Percentiles rank a stretch among this genome's conserved stretches.
phyloP scores from a whole-genome alignment of 345 rosid species.

The Aquilaria sinensis region DNA sequence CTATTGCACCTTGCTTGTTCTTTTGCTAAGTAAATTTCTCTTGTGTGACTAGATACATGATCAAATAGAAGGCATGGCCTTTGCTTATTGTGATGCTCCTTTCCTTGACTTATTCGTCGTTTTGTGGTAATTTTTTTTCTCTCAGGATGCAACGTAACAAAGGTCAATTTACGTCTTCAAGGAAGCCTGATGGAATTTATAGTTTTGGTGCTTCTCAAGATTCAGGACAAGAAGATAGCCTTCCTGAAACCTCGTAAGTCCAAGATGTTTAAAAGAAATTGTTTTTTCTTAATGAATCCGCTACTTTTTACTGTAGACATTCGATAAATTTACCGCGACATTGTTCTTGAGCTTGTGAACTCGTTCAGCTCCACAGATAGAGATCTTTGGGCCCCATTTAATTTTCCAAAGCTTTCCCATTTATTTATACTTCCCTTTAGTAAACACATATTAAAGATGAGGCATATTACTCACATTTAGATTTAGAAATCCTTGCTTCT shows the following conservation, averaged over 20 bases:
- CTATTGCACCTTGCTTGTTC: too few relatives aligned
- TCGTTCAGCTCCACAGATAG: background rate
- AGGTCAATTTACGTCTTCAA: slow-evolving; percentile 92
- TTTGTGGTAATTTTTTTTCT: background rate
- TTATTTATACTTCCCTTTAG: background rate
- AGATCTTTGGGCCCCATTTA: background rate
- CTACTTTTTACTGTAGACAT: slow-evolving; percentile 4
- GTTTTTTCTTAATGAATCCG: background rate
- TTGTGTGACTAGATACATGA: too few relatives aligned
- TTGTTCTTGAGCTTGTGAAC: background rate
- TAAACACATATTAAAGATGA: background rate
- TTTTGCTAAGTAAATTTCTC: too few relatives aligned
- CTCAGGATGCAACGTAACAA: slow-evolving; percentile 93
- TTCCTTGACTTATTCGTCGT: too few relatives aligned
- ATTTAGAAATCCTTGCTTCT: too few relatives aligned
- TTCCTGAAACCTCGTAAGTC: slow-evolving; percentile 65
- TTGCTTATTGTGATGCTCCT: too few relatives aligned
- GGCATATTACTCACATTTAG: background rate
- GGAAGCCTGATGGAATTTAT: slow-evolving; percentile 59
- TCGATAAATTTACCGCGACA: background rate
- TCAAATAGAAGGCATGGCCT: too few relatives aligned
- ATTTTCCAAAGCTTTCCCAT: background rate
- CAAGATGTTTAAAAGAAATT: background rate
- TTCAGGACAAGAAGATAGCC: slow-evolving; percentile 64
- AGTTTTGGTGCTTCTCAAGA: slow-evolving; percentile 56